Base-by-base conservation (phyloP, 2,329 filamentous ascomycete genomes). In the Didymosphaeria variabile region DNA sequence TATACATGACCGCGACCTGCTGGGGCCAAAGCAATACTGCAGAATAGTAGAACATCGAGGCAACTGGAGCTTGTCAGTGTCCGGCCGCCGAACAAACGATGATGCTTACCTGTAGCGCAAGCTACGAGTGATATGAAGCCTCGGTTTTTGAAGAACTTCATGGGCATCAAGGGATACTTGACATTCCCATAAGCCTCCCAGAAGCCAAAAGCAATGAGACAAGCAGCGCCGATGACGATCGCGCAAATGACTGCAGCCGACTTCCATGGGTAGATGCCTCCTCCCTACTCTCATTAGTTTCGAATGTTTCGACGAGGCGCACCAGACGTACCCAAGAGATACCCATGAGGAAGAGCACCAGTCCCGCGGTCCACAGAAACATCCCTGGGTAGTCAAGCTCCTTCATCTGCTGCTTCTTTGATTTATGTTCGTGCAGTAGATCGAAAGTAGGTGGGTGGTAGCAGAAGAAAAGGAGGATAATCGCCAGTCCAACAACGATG, bases 191-290 rank as follows among this genome's bases (percentile, higher is more conserved):
- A 67, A 9, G 55, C 61, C 44, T 65, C 64, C 59, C 60, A 67
- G 31, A 60, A 53, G 6, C 59, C 59, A 26, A 67, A 61, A 13
- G 54, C 42, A 15, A 67, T 61, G 54, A 75, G 69, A 5, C 72
- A 59, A 4, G 68, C 44, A 13, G 55, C 67, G n/a, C 70, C 71
- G 8, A 72, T 57, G 21, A 71, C 62, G 60, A 72, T 72, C 5
- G 69, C 67, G 13, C 65, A 64, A 46, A 76, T 70, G 10, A 73
- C 71, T 19, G 68, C 59, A 10, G 65, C 59, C 15, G 66, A 69
- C 47, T 65, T 66, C 73, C 73, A 76, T 4, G 73, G 72, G 51
- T 74, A 72, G 34, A 75, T 51, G 2, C 63, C 64, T 36, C 74
- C 74, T 52, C 73, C 74, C 71, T 69, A 69, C 19, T 12, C 32